Evolutionary conservation across 805 yeast genomes (phyloP).

Genomic region (Candida saitoana): DNA sequence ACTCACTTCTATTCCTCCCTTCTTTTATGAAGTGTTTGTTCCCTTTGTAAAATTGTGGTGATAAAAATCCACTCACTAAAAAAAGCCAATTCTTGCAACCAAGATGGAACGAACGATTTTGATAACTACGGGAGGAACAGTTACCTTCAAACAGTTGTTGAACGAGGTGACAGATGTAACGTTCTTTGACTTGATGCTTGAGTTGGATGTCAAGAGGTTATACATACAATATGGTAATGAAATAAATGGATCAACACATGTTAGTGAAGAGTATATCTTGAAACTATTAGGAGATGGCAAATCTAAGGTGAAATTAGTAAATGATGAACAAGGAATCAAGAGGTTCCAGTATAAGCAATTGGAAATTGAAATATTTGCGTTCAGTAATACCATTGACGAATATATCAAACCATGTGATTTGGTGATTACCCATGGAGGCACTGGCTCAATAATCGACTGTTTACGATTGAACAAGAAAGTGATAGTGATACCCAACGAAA

Average conservation of each 20-base stretch:
- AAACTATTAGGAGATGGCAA: conserved; percentile 10
- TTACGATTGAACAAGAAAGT: conserved; percentile 53
- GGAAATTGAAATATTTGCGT: conserved; percentile 19
- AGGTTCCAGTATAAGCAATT: conserved; percentile 1
- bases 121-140: conserved; percentile 90
- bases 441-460: conserved; percentile 87
- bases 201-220: conserved; percentile 30
- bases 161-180: conserved; percentile 30
- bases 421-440: conserved; percentile 84
- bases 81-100: too few species aligned
- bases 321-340: too few species aligned
- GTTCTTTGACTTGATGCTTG: conserved; percentile 34
- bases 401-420: conserved; percentile 48
- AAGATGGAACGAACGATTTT: conserved; percentile 27
- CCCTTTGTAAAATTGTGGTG: too few species aligned
- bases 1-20: too few species aligned
- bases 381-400: conserved; percentile 19
- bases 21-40: too few species aligned
- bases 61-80: too few species aligned
- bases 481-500: conserved; percentile 66
- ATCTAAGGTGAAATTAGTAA: neutral
- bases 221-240: conserved; percentile 34
- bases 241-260: conserved; percentile 14
- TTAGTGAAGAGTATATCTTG: conserved; percentile 22
- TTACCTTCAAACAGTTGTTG: conserved; percentile 64